Conservation (phyloP, 176 grass and related monocot genomes). For the barley (Hordeum vulgare) region MorexV3_pseudomolecules_assembly NC_058520.1:20634998-20635497, state of each 20-base stretch:
- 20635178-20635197: slow-evolving; percentile 1
- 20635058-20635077: background rate
- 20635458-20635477: too few species aligned
- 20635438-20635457: too few species aligned
- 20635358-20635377: too few species aligned
- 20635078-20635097: background rate
- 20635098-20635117: slow-evolving; percentile 1
- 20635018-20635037: slow-evolving; percentile 32
- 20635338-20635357: too few species aligned
- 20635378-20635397: too few species aligned
- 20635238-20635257: slow-evolving; percentile 11
- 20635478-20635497: too few species aligned
- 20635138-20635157: slow-evolving; percentile 8
- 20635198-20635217: background rate
- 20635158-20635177: slow-evolving; percentile 5
- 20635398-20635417: too few species aligned
- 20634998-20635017: background rate
- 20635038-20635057: background rate
- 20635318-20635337: too few species aligned
- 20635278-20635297: too few species aligned
- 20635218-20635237: slow-evolving; percentile 16
- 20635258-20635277: too few species aligned
- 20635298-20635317: too few species aligned
- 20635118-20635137: background rate
- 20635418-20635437: too few species aligned